Percentiles rank a stretch among this genome's conserved stretches.
phyloP scores from a whole-genome alignment of 2,329 filamentous ascomycete species.

The Fusarium domesticum region DNA sequence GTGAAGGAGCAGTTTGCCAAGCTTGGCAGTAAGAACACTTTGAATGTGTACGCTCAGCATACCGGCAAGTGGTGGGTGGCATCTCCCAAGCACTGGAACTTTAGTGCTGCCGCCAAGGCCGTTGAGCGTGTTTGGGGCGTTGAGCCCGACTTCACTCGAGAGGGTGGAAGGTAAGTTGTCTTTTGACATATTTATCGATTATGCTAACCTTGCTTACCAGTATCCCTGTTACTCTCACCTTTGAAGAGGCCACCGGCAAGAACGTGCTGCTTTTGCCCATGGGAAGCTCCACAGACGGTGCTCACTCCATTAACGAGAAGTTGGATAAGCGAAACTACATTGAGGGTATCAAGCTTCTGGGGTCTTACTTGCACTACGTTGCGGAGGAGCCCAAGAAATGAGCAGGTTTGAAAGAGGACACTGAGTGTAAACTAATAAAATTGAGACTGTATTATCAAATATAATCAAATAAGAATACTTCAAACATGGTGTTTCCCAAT shows the following conservation, averaged over 20 bases:
- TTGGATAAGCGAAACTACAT: constrained; percentile 97
- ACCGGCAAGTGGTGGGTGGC: constrained; percentile 99
- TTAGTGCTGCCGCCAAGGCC: constrained; percentile 90
- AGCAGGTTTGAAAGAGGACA: constrained; percentile 8
- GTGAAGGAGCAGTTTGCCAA: constrained; percentile 82
- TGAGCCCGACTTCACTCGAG: constrained; percentile 89
- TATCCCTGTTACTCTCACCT: constrained; percentile 94
- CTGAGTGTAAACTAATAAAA: constrained; percentile 12
- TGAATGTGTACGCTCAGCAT: constrained; percentile 80
- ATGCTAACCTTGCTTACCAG: constrained; percentile 42
- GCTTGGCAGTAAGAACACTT: constrained; percentile 85
- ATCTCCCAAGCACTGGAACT: constrained; percentile 98
- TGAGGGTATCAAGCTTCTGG: constrained; percentile 92
- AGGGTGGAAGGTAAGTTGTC: constrained; percentile 74
- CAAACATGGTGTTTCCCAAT: too few species aligned
- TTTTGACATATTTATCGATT: background rate
- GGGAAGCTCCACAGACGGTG: constrained; percentile 94
- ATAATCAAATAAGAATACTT: background rate
- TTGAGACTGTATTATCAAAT: background rate
- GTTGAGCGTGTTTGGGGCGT: constrained; percentile 93
- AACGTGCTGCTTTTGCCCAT: constrained; percentile 94
- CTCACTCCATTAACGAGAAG: constrained; percentile 98
- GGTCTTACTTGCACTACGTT: constrained; percentile 93
- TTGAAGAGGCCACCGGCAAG: constrained; percentile 97
- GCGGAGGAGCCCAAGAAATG: constrained; percentile 71